Conservation (phyloP, 306 rosid species). For the Inga laurina region DNA sequence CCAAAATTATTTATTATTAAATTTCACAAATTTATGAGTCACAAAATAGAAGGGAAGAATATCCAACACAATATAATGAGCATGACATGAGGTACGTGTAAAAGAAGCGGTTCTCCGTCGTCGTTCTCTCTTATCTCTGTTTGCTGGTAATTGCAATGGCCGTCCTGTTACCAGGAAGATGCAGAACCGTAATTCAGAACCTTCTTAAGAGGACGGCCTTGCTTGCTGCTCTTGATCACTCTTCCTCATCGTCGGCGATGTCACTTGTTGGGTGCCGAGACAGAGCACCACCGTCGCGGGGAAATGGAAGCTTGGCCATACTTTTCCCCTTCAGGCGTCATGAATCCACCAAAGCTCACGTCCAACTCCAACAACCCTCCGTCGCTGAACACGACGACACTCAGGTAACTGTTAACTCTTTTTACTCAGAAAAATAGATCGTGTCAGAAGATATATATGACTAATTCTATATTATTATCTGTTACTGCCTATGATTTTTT, state of each 20-base stretch:
- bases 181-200: slow-evolving; percentile 17
- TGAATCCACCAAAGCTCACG: slow-evolving; percentile 47
- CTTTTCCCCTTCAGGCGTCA: slow-evolving; percentile 24
- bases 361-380: slow-evolving; percentile 28
- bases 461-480: background rate
- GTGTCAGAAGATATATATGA: too few species aligned
- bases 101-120: background rate
- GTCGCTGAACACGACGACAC: background rate
- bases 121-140: background rate
- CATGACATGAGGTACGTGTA: background rate
- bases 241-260: background rate
- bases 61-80: background rate
- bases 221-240: background rate
- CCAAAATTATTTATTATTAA: too few species aligned
- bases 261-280: background rate
- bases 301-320: too few species aligned
- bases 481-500: background rate
- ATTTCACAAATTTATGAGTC: too few species aligned
- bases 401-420: slow-evolving; percentile 30
- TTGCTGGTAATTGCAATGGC: slow-evolving; percentile 24
- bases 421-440: too few species aligned
- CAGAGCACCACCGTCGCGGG: background rate
- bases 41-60: background rate
- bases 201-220: background rate
- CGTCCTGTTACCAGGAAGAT: slow-evolving; percentile 2